Conservation (phyloP, 1,284 basidiomycete genomes). For the Hemileia vastatrix region DNA sequence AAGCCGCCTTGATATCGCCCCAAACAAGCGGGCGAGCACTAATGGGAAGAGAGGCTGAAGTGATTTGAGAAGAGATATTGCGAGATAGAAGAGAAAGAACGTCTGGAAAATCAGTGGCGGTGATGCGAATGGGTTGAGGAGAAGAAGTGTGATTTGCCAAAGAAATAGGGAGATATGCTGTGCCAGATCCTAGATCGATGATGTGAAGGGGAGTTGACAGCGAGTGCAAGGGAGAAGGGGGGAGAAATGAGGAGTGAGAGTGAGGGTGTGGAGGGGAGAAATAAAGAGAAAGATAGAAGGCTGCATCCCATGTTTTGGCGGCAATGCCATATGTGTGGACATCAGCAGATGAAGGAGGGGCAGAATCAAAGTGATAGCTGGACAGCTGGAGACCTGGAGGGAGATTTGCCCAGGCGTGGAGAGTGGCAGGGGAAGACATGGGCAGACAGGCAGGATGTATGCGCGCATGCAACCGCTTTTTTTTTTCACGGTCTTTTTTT, state of each 20-base stretch:
- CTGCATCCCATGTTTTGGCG: conserved; percentile 3
- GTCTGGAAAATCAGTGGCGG: not conserved
- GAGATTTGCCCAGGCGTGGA: too few relatives aligned
- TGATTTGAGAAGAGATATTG: not conserved
- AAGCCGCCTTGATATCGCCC: not conserved
- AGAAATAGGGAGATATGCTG: conserved; percentile 1
- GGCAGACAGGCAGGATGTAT: too few relatives aligned
- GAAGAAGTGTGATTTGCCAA: not conserved
- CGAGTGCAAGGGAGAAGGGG: not conserved
- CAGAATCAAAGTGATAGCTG: too few relatives aligned
- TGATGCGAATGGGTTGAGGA: not conserved
- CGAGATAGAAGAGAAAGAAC: not conserved
- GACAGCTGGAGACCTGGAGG: too few relatives aligned
- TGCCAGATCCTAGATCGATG: conserved; percentile 11
- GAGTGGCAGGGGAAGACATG: too few relatives aligned
- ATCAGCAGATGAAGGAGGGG: not conserved
- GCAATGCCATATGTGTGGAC: not conserved
- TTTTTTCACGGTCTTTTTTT: too few relatives aligned
- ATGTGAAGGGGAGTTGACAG: not conserved
- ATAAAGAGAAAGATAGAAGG: conserved; percentile 2
- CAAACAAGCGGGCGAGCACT: not conserved
- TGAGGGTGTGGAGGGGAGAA: not conserved
- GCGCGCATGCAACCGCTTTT: too few relatives aligned
- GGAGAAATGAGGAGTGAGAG: not conserved
- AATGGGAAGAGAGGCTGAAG: not conserved